Conservation (phyloP, 2,329 filamentous ascomycete species). For the Penicillium vulpinum region DNA sequence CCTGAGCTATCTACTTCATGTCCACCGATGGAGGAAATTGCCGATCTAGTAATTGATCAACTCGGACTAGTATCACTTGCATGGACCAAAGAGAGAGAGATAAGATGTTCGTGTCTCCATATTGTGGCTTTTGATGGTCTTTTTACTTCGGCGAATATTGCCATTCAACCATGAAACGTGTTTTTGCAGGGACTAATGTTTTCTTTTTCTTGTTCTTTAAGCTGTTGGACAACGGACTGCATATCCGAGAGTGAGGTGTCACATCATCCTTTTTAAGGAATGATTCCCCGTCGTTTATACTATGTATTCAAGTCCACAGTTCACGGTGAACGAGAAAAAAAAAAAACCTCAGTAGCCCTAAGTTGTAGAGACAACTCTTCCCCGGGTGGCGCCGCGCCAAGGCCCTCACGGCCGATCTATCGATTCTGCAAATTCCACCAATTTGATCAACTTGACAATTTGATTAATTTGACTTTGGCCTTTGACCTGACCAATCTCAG, state of each 20-base stretch:
- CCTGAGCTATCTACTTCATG: constrained; percentile 10
- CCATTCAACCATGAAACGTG: background rate
- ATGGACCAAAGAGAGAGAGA: constrained; percentile 12
- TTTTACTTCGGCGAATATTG: constrained; percentile 10
- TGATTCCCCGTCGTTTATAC: background rate
- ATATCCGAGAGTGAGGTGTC: constrained; percentile 1
- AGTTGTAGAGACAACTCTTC: background rate
- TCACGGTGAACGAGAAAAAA: background rate
- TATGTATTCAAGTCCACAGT: background rate
- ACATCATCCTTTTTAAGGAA: background rate
- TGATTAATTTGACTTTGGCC: background rate
- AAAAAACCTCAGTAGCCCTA: background rate
- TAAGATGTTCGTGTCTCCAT: background rate
- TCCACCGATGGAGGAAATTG: constrained; percentile 22
- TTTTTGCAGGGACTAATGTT: background rate
- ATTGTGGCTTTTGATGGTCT: constrained; percentile 4
- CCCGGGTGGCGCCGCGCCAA: constrained; percentile 6
- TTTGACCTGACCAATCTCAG: background rate
- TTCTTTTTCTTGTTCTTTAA: background rate
- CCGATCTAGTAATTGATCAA: constrained; percentile 21
- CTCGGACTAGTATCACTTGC: constrained; percentile 11
- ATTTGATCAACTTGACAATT: background rate
- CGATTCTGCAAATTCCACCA: background rate
- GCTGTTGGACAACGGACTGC: background rate
- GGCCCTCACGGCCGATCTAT: constrained; percentile 7